Base-by-base conservation (phyloP, 768 basidiomycete genomes). In the Gloeostereum incarnatum region DNA sequence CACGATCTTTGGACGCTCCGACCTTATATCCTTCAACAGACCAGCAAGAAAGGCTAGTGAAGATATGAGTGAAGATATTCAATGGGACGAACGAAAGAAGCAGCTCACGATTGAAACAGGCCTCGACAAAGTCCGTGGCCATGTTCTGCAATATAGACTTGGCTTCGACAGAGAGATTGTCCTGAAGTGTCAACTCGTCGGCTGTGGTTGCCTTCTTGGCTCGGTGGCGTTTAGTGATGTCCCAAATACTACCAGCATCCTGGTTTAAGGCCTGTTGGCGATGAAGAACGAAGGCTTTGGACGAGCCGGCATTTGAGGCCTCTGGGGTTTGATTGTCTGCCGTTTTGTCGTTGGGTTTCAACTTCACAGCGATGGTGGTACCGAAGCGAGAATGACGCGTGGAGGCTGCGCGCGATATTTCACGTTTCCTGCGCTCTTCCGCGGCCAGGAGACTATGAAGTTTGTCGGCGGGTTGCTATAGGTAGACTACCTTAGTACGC, bases 341-440 rank as follows among this genome's bases (percentile, higher is more conserved):
- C 11, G 36, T 38, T 22, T 48, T 22, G 25, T 24, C 37, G 45
- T 69, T 72, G 10, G 78, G 56, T 42, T 80, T 83, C 30, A 85
- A 65, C 45, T 69, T 75, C 38, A 99, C 81, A 16, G 83, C 64
- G 46, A 98, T 81, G 6, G 93, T 98, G 2, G 96, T 98, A 1
- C 96, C 96, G 58, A 99, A 99, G 34, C 93, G 79, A 18, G 91
- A 90, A 61, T 99, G 96, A 22, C 96, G 75, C 16, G 90, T 86
- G 36, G 79, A 61, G 13, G 68, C 60, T 25, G 62, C 62, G 34
- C 75, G 69, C 0, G 74, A 66, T 18, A 71, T 54, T 38, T 75
- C 67, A 23, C 69, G 67, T 43, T 78, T 81, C 29, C 65, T 66
- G 40, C 71, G 73, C 44, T 76, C 77, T 61, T 99, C 96, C 23